Evolutionary conservation across 345 rosid genomes (phyloP).

Genomic region (Sisymbrium irio): DNA sequence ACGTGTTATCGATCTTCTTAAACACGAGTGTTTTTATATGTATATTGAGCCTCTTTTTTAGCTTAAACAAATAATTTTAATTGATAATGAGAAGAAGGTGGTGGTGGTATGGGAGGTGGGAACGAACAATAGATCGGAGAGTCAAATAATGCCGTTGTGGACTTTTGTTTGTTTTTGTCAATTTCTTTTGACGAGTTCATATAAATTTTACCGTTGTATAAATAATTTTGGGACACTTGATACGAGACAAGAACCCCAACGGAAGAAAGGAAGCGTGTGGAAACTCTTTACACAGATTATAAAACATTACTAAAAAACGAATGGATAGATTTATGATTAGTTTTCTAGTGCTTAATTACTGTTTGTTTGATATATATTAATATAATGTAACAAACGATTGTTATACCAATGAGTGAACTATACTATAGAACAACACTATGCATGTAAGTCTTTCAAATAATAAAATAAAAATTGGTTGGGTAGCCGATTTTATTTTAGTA

Average conservation of each 20-base stretch:
- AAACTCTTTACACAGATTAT: not conserved
- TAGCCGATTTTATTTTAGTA: not conserved
- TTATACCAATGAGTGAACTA: not conserved
- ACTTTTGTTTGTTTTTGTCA: constrained; percentile 1
- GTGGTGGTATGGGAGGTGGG: constrained; percentile 24
- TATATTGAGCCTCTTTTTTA: not conserved
- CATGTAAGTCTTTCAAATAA: not conserved
- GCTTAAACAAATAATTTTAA: not conserved
- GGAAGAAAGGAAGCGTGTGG: not conserved
- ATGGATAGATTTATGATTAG: not conserved
- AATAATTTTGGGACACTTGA: not conserved
- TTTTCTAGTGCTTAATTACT: not conserved
- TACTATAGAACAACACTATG: not conserved
- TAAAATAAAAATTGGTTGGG: not conserved
- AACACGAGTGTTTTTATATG: constrained; percentile 6
- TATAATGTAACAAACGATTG: not conserved
- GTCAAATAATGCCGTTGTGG: constrained; percentile 37
- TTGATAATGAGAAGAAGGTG: constrained; percentile 4
- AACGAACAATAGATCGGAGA: constrained; percentile 1
- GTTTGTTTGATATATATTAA: not conserved
- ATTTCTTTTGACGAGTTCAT: constrained; percentile 16
- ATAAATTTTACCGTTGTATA: constrained; percentile 19
- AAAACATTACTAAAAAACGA: not conserved
- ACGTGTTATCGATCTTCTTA: constrained; percentile 1
- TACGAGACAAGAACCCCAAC: constrained; percentile 5